Base-by-base conservation (phyloP, 2,329 filamentous ascomycete genomes). In the Hymenoscyphus occultus region DNA sequence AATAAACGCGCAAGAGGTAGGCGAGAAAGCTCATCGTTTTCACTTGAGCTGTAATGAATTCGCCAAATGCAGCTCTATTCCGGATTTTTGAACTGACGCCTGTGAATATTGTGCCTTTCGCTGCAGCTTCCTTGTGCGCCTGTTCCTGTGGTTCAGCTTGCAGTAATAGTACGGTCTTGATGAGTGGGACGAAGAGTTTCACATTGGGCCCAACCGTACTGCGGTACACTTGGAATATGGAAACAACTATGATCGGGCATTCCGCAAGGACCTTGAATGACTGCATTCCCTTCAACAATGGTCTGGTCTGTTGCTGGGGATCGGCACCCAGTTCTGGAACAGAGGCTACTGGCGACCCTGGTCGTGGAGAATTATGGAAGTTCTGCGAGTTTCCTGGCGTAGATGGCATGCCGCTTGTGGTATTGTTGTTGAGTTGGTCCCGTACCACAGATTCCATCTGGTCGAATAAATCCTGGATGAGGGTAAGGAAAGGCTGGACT, bases 1-100 rank as follows among this genome's bases (percentile, higher is more conserved):
- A 88, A 77, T 97, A 96, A 59, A 96, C 90, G 56, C 95, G 83
- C 13, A 99, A 84, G 0, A 99, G 80, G 74, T 98, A 99, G 0
- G 96, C 96, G 70, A 99, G 77, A 73, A 99, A 99, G 73, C 93
- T 98, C 94, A 99, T 98, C 0, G 94, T 98, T 81, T 99, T 98
- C 16, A 99, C 95, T 77, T 99, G 96, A 1, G 94, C 93, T 0
- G 93, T 98, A 69, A 99, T 96, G 71, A 98, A 96, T 73, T 99
- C 96, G 42, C 94, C 95, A 80, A 98, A 99, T 0, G 93, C 94
- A 13, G 90, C 90, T 64, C 93, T 85, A 72, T 98, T 97, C 78
- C 92, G 94, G 74, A 99, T 97, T 65, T 92, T 91, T 59, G 91
- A 91, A 78, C 92, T 96, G 62, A 99, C 92, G 1, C 95, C 94